Evolutionary conservation across 1,139 yeast genomes (phyloP).

Genomic region (Saccharomycopsis hybrid): DNA sequence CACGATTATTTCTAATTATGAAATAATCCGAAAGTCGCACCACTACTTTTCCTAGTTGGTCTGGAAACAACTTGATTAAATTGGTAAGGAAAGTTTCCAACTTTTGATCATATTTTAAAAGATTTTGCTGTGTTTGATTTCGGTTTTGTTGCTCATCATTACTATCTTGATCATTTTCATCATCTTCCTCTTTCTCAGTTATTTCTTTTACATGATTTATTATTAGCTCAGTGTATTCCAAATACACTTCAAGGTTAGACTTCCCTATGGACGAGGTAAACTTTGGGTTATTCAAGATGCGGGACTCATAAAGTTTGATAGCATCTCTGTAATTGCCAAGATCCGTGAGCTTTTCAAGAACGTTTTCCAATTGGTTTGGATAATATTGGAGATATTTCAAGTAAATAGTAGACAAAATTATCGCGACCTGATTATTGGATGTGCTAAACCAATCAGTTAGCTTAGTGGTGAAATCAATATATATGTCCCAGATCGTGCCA

Average conservation of each 20-base stretch:
- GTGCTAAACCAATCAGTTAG: not conserved
- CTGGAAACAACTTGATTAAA: conserved; percentile 48
- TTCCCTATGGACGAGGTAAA: conserved; percentile 32
- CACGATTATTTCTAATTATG: conserved; percentile 31
- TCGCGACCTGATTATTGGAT: conserved; percentile 32
- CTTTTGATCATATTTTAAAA: conserved; percentile 19
- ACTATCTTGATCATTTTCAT: too few species aligned
- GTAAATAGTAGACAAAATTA: conserved; percentile 39
- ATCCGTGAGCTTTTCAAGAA: conserved; percentile 28
- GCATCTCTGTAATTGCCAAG: conserved; percentile 26
- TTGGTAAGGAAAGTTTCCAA: conserved; percentile 34
- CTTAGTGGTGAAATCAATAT: conserved; percentile 43
- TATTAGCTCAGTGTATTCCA: conserved; percentile 44
- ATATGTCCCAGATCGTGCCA: conserved; percentile 53
- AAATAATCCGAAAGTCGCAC: conserved; percentile 46
- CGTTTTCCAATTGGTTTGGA: conserved; percentile 32
- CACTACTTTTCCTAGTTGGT: conserved; percentile 49
- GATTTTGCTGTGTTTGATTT: conserved; percentile 1
- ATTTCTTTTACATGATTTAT: too few species aligned
- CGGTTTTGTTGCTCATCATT: not conserved
- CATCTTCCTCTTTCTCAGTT: too few species aligned
- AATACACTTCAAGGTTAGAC: conserved; percentile 39
- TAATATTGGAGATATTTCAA: conserved; percentile 38
- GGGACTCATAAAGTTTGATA: conserved; percentile 26
- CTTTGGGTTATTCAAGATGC: conserved; percentile 29